Evolutionary conservation across 441 rosid genomes (phyloP).

Genomic region (Gossypium gossypioides): DNA sequence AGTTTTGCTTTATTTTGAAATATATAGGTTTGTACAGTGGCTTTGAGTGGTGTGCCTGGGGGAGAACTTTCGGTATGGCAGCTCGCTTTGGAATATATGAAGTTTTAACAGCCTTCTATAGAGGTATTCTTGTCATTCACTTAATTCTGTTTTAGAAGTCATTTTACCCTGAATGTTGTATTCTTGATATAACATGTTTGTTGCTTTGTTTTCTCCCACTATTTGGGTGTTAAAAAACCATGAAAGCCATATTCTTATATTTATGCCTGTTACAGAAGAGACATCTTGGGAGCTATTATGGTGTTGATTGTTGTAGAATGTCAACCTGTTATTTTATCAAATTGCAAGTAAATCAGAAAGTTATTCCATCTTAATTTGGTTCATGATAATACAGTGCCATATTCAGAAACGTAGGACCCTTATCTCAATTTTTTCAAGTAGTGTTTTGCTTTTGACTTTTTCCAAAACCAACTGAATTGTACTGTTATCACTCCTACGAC

Average conservation of each 20-base stretch:
- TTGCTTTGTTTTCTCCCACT: not conserved
- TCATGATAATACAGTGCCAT: not conserved
- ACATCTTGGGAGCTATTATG: not conserved
- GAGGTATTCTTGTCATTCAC: constrained; percentile 36
- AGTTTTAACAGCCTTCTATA: constrained; percentile 60
- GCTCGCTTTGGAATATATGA: constrained; percentile 77
- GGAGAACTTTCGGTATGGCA: constrained; percentile 57
- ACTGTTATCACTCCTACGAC: not conserved
- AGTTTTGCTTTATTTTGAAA: constrained; percentile 36
- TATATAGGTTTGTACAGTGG: constrained; percentile 71
- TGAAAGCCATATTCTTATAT: not conserved
- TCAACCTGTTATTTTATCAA: not conserved
- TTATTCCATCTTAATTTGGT: not conserved
- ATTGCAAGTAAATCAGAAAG: not conserved
- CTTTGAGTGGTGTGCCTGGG: constrained; percentile 51
- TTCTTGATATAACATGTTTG: not conserved
- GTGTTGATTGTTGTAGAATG: not conserved
- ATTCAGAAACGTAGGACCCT: not conserved
- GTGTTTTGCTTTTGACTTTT: not conserved
- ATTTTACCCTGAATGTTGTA: not conserved
- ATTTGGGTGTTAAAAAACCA: not conserved
- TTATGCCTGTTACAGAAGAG: not conserved
- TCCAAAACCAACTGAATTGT: not conserved
- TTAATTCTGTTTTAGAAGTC: not conserved
- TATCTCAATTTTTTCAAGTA: not conserved